phyloP scores from a whole-genome alignment of 495 filamentous ascomycete species.

The Melanomma pulvis-pyrius region DNA sequence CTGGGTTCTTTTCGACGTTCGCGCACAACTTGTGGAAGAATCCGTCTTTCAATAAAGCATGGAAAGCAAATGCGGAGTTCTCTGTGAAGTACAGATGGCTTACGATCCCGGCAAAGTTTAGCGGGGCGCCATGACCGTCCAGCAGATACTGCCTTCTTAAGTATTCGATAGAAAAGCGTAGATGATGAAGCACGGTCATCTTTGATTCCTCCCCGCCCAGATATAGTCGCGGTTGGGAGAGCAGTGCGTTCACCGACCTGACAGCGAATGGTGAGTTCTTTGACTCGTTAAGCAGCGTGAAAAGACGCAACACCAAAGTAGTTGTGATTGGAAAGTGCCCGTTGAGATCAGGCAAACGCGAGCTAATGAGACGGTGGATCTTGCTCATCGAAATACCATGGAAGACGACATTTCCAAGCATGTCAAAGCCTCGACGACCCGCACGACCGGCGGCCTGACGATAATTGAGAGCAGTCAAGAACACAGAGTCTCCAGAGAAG shows the following conservation, averaged over 20 bases:
- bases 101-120: constrained; percentile 69
- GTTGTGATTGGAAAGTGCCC: constrained; percentile 81
- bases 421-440: constrained; percentile 77
- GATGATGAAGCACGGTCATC: constrained; percentile 69
- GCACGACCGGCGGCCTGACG: constrained; percentile 76
- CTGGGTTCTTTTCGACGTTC: constrained; percentile 48
- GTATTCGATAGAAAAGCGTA: constrained; percentile 81
- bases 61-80: constrained; percentile 71
- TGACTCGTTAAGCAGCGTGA: constrained; percentile 66
- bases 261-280: constrained; percentile 61
- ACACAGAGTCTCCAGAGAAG: constrained; percentile 72
- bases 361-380: constrained; percentile 66
- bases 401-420: constrained; percentile 80
- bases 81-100: constrained; percentile 75
- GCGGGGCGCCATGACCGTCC: constrained; percentile 58
- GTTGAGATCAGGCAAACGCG: constrained; percentile 68
- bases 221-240: constrained; percentile 70
- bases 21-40: constrained; percentile 68
- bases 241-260: constrained; percentile 63
- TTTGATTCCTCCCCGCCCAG: constrained; percentile 65
- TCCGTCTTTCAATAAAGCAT: constrained; percentile 67
- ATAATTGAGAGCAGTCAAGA: constrained; percentile 72
- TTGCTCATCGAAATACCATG: constrained; percentile 60
- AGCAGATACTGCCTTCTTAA: constrained; percentile 69
- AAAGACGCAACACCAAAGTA: constrained; percentile 69